A percentile compares a stretch with the other conserved stretches of the same genome.
These are phyloP conservation scores for Lentinula raphanica DNA, from an alignment of 768 basidiomycete genomes.

Conservation along the genomic window DNA sequence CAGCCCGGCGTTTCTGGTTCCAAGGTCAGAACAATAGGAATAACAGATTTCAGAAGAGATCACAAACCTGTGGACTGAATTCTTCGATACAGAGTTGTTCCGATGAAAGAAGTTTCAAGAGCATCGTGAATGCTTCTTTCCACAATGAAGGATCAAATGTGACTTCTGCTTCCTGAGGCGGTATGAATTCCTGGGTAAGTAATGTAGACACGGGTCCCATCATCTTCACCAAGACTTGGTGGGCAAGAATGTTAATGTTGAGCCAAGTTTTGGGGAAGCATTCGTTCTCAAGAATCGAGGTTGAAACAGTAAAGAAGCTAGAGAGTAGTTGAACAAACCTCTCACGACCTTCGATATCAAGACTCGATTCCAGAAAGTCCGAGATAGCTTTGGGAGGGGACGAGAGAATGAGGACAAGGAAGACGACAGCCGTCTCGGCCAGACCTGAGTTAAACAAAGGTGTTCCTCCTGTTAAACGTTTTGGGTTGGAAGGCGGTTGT, in stretches of 20 bases:
- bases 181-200: conserved; percentile 79
- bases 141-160: conserved; percentile 76
- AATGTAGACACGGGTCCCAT: conserved; percentile 76
- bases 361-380: conserved; percentile 69
- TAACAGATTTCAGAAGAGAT: neutral
- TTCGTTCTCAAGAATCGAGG: conserved; percentile 78
- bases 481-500: conserved; percentile 33
- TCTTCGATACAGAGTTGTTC: conserved; percentile 93
- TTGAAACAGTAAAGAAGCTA: conserved; percentile 75
- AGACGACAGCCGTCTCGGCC: conserved; percentile 82
- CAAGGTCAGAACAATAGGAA: conserved; percentile 6
- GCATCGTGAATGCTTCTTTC: conserved; percentile 75
- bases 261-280: conserved; percentile 91
- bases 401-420: conserved; percentile 77
- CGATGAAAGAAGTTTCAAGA: conserved; percentile 81
- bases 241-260: conserved; percentile 83
- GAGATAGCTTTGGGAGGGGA: conserved; percentile 72
- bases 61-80: conserved; percentile 80
- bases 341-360: conserved; percentile 88
- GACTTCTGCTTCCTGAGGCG: conserved; percentile 52
- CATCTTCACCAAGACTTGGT: conserved; percentile 83
- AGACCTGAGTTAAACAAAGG: conserved; percentile 65
- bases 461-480: conserved; percentile 39
- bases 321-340: conserved; percentile 66
- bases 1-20: conserved; percentile 81